These are phyloP conservation scores for Penicillium sp. DNA, from an alignment of 2,329 filamentous ascomycete species.

Conservation along the genomic window DNA sequence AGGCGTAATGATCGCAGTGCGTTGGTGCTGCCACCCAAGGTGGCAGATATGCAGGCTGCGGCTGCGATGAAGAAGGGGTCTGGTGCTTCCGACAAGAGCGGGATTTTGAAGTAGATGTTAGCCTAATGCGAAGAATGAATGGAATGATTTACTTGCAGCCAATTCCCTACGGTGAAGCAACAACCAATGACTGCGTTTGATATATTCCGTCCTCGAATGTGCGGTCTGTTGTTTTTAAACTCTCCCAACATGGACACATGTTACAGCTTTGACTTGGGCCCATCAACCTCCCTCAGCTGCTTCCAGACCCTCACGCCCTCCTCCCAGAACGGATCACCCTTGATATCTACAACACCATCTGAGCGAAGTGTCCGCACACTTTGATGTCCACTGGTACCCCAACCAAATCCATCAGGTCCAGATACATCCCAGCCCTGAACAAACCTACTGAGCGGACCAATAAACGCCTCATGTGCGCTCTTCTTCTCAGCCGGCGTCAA, in stretches of 20 bases:
- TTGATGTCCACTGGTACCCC: constrained; percentile 27
- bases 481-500: constrained; percentile 47
- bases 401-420: constrained; percentile 21
- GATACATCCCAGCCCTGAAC: constrained; percentile 18
- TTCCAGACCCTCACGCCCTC: constrained; percentile 51
- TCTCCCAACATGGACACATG: too few relatives aligned
- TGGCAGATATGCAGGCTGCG: constrained; percentile 63
- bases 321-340: constrained; percentile 48
- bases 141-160: too few relatives aligned
- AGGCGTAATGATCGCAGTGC: constrained; percentile 82
- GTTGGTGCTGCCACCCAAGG: constrained; percentile 86
- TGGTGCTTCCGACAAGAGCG: constrained; percentile 12
- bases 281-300: constrained; percentile 22
- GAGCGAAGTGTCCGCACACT: constrained; percentile 46
- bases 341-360: constrained; percentile 48
- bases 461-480: constrained; percentile 33
- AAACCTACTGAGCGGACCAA: constrained; percentile 32
- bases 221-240: too few relatives aligned
- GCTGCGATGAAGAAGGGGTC: constrained; percentile 41
- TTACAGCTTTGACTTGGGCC: constrained; percentile 9
- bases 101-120: constrained; percentile 7
- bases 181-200: too few relatives aligned
- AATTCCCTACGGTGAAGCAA: too few relatives aligned
- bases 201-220: too few relatives aligned
- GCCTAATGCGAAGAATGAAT: too few relatives aligned